phyloP scores from a whole-genome alignment of 2,329 filamentous ascomycete genomes.

The Aspergillus fumigatiaffinis region DNA sequence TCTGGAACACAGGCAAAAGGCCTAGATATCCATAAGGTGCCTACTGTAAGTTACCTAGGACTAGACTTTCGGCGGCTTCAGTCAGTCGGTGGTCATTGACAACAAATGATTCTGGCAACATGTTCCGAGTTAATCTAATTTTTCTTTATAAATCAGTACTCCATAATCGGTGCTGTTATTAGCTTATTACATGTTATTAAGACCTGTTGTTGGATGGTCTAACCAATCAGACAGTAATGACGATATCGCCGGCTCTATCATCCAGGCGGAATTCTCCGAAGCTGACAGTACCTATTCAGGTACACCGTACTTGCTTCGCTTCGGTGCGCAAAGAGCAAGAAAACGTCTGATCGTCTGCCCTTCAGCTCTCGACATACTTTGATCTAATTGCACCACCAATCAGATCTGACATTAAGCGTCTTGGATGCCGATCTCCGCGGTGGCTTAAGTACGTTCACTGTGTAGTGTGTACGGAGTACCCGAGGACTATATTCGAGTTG shows the following conservation, averaged over 20 bases:
- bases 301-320: not conserved
- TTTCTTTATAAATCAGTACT: not conserved
- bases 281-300: not conserved
- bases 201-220: not conserved
- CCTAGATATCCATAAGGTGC: constrained; percentile 1
- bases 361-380: not conserved
- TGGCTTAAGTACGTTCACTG: not conserved
- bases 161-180: not conserved
- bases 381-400: not conserved
- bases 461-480: not conserved
- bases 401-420: not conserved
- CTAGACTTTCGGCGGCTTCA: not conserved
- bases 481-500: not conserved
- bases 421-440: not conserved
- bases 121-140: not conserved
- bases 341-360: not conserved
- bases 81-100: not conserved
- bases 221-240: not conserved
- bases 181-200: not conserved
- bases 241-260: not conserved
- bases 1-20: constrained; percentile 13
- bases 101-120: not conserved
- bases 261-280: not conserved
- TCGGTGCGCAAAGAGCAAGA: not conserved
- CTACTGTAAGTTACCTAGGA: not conserved